Conservation (phyloP, 73 alveolate genomes). For the Blepharisma stoltei region DNA sequence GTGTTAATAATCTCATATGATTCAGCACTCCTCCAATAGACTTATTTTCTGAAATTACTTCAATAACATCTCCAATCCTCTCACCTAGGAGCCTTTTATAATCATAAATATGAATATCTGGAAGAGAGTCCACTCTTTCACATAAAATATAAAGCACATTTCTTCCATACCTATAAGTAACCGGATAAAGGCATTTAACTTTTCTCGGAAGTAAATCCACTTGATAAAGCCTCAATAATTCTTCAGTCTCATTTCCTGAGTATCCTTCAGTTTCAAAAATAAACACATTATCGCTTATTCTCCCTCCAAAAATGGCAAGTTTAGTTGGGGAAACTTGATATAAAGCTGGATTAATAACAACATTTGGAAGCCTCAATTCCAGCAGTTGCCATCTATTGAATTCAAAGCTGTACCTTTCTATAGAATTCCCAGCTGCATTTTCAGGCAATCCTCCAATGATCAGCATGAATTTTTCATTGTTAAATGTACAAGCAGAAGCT, state of each 20-base stretch:
- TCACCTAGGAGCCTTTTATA: too few relatives aligned
- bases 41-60: too few relatives aligned
- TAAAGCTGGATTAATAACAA: not conserved
- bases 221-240: not conserved
- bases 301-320: slow-evolving; percentile 11
- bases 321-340: not conserved
- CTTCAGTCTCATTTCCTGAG: not conserved
- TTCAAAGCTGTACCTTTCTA: slow-evolving; percentile 21
- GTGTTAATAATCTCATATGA: not conserved
- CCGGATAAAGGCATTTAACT: not conserved
- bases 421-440: not conserved
- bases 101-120: too few relatives aligned
- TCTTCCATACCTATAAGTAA: too few relatives aligned
- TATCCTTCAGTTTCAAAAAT: not conserved
- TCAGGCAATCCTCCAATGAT: slow-evolving; percentile 3
- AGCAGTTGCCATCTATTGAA: slow-evolving; percentile 17
- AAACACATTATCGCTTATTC: not conserved
- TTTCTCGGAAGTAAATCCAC: not conserved
- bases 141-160: too few relatives aligned
- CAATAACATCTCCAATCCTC: too few relatives aligned
- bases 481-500: slow-evolving; percentile 14
- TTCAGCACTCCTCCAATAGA: not conserved
- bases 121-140: too few relatives aligned
- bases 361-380: not conserved
- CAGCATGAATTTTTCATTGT: slow-evolving; percentile 6